Percentiles rank a stretch among this genome's conserved stretches.
phyloP scores from a whole-genome alignment of 164 flowering plant genomes.

The Vitis rupestris region DNA sequence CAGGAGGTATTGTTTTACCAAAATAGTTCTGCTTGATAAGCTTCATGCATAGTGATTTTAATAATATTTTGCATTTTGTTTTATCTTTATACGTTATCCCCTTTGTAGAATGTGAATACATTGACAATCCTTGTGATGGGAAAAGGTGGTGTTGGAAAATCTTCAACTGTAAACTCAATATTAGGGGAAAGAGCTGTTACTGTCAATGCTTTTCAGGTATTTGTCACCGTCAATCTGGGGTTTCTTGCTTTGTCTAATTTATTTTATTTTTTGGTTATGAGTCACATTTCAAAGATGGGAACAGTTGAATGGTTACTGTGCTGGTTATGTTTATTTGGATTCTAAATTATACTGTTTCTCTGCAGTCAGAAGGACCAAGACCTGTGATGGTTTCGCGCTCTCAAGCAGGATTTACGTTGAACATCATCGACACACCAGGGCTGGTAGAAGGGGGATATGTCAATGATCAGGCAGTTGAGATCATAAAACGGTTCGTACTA shows the following conservation, averaged over 20 bases:
- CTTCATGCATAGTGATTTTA: no score
- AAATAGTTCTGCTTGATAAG: no score
- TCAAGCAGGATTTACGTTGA: conserved; percentile 73
- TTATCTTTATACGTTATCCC: neutral
- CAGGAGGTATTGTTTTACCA: conserved; percentile 55
- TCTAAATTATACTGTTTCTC: neutral
- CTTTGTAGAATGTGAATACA: conserved; percentile 59
- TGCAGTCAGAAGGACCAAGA: conserved; percentile 74
- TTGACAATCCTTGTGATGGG: conserved; percentile 96
- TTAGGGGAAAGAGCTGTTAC: conserved; percentile 84
- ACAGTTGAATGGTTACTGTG: no score
- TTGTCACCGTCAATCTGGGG: neutral
- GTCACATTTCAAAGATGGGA: no score
- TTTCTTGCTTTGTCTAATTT: neutral
- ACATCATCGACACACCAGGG: conserved; percentile 93
- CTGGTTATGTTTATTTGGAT: neutral
- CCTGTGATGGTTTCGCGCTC: conserved; percentile 81
- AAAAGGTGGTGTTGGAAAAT: conserved; percentile 98
- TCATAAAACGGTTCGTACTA: conserved; percentile 72
- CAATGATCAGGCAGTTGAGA: conserved; percentile 72
- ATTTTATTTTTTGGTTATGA: neutral
- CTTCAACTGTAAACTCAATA: conserved; percentile 91
- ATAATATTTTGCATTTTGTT: neutral
- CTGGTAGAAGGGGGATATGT: conserved; percentile 94
- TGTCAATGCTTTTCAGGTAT: conserved; percentile 88